phyloP scores from a whole-genome alignment of 1,284 basidiomycete genomes.

The Coriolopsis trogii region DNA sequence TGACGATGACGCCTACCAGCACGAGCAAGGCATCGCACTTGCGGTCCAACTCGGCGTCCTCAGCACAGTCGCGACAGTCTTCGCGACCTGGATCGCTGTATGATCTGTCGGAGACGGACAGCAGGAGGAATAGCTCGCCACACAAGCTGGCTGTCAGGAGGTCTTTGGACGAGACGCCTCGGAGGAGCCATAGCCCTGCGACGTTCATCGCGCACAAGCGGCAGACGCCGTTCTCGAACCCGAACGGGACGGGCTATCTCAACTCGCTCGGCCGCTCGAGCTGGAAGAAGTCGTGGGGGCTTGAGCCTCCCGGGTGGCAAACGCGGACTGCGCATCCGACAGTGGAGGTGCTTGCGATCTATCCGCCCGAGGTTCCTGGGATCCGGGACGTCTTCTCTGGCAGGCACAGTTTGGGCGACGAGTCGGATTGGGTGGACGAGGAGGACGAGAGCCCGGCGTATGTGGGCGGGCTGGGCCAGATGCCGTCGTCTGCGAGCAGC shows the following conservation, averaged over 20 bases:
- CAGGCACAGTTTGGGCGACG: constrained; percentile 64
- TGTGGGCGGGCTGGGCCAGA: constrained; percentile 77
- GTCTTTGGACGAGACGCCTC: constrained; percentile 54
- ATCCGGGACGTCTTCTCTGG: constrained; percentile 80
- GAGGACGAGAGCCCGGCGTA: constrained; percentile 79
- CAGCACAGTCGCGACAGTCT: constrained; percentile 68
- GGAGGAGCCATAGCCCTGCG: constrained; percentile 43
- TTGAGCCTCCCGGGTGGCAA: constrained; percentile 84
- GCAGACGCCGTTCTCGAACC: constrained; percentile 64
- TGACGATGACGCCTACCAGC: constrained; percentile 42
- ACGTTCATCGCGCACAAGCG: constrained; percentile 80
- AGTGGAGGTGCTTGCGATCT: constrained; percentile 71
- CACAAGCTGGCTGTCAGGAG: constrained; percentile 44
- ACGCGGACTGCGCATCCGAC: constrained; percentile 68
- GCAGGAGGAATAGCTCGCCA: constrained; percentile 54
- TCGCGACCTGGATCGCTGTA: constrained; percentile 77
- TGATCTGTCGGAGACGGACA: constrained; percentile 71
- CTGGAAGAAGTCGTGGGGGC: constrained; percentile 87
- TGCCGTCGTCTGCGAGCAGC: constrained; percentile 45
- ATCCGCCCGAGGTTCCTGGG: constrained; percentile 51
- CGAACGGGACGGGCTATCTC: constrained; percentile 43
- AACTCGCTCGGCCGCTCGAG: constrained; percentile 66
- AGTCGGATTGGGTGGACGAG: constrained; percentile 84
- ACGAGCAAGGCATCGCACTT: constrained; percentile 48
- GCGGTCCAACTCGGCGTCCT: constrained; percentile 74